Evolutionary conservation across 2,329 filamentous ascomycete species (phyloP).

Genomic region (Trichothecium roseum): DNA sequence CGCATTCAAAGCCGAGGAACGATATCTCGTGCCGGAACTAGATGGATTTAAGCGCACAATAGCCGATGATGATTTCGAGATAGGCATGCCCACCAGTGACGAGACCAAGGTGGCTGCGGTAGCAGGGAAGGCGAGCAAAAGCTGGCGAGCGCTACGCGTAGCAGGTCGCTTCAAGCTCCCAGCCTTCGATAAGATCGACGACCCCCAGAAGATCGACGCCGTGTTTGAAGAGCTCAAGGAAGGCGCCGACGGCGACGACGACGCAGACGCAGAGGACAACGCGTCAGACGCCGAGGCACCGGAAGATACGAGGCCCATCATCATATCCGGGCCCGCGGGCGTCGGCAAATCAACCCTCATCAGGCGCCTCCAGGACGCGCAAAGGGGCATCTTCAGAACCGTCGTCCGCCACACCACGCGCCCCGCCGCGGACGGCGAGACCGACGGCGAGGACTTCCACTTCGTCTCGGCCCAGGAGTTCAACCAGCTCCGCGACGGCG

Average conservation of each 20-base stretch:
- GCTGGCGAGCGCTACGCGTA: constrained; percentile 79
- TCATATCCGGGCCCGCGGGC: constrained; percentile 56
- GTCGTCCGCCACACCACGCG: constrained; percentile 47
- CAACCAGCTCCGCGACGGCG: constrained; percentile 47
- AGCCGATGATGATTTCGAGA: constrained; percentile 71
- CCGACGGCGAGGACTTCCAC: constrained; percentile 39
- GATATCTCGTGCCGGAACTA: constrained; percentile 59
- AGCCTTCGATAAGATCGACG: constrained; percentile 79
- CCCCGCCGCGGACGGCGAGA: constrained; percentile 35
- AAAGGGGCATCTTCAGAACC: constrained; percentile 53
- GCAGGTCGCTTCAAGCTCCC: constrained; percentile 64
- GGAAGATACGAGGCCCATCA: constrained; percentile 42
- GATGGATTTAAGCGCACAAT: constrained; percentile 65
- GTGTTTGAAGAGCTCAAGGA: constrained; percentile 43
- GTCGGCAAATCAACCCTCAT: constrained; percentile 55
- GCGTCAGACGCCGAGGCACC: constrained; percentile 28
- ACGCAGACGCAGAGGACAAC: constrained; percentile 21
- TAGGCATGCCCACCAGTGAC: constrained; percentile 66
- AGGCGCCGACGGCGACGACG: constrained; percentile 20
- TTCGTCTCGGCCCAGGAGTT: constrained; percentile 48
- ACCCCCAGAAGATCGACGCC: constrained; percentile 58
- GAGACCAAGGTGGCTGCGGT: constrained; percentile 42
- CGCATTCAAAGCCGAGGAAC: constrained; percentile 53
- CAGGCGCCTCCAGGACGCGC: constrained; percentile 50
- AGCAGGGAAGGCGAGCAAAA: constrained; percentile 75